Conservation (phyloP, 2,329 filamentous ascomycete genomes). For the Apiospora hydei region DNA sequence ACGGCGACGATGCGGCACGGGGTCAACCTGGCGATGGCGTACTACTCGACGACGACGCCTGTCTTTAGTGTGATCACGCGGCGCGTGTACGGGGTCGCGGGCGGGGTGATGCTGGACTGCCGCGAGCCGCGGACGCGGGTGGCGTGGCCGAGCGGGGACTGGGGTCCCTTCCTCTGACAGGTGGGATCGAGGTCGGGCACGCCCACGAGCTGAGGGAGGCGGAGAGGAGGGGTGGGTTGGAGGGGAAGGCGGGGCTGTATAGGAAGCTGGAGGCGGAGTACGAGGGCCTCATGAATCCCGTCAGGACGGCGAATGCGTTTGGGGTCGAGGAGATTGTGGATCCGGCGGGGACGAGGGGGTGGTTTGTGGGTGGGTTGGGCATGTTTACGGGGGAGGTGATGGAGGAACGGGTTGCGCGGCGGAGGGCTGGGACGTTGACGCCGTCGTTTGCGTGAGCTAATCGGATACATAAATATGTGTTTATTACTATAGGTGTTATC, state of each 20-base stretch:
- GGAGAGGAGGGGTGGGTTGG: slow-evolving; percentile 41
- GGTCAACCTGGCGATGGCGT: slow-evolving; percentile 65
- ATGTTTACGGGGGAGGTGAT: slow-evolving; percentile 49
- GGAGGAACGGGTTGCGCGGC: slow-evolving; percentile 16
- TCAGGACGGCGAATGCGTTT: slow-evolving; percentile 69
- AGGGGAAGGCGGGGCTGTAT: slow-evolving; percentile 57
- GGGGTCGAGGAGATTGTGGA: slow-evolving; percentile 71
- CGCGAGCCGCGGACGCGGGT: slow-evolving; percentile 67
- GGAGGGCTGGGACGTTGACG: slow-evolving; percentile 13
- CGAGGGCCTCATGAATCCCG: slow-evolving; percentile 67
- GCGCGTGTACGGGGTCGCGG: slow-evolving; percentile 68
- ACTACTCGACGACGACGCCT: slow-evolving; percentile 68
- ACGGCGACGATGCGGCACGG: slow-evolving; percentile 71
- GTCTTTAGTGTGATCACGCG: slow-evolving; percentile 70
- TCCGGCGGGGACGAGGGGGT: slow-evolving; percentile 64
- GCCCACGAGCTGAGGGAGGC: slow-evolving; percentile 61
- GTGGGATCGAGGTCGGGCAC: slow-evolving; percentile 71
- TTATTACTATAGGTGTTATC: too few species aligned
- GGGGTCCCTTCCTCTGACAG: slow-evolving; percentile 68
- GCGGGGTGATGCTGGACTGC: slow-evolving; percentile 69
- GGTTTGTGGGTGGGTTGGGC: slow-evolving; percentile 60
- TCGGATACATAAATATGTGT: neutral
- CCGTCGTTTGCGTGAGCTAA: slow-evolving; percentile 17
- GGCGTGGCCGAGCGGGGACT: slow-evolving; percentile 69
- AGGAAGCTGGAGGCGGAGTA: slow-evolving; percentile 67